Conservation (phyloP, 2,329 filamentous ascomycete genomes). For the Ceratocystiopsis minuta region DNA sequence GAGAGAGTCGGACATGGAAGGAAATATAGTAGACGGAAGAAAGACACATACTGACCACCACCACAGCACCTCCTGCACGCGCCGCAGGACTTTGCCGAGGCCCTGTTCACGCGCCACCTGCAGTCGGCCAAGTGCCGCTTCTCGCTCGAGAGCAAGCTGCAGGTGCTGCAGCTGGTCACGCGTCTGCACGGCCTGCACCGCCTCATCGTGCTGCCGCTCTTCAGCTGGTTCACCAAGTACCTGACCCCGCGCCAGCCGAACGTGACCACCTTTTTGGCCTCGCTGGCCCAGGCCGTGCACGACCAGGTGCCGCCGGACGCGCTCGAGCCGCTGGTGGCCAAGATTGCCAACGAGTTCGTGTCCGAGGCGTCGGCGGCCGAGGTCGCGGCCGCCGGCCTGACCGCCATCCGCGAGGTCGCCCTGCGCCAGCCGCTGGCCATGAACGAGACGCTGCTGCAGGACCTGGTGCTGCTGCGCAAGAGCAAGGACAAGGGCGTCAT, state of each 20-base stretch:
- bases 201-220: slow-evolving; percentile 73
- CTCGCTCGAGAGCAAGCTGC: slow-evolving; percentile 70
- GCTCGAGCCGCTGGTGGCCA: slow-evolving; percentile 75
- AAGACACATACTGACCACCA: too few relatives aligned
- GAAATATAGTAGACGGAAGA: background rate
- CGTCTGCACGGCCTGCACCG: slow-evolving; percentile 85
- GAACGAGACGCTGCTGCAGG: slow-evolving; percentile 86
- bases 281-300: slow-evolving; percentile 79
- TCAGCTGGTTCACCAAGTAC: slow-evolving; percentile 92
- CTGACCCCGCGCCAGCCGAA: slow-evolving; percentile 69
- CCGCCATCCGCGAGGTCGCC: slow-evolving; percentile 89
- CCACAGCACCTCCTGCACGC: slow-evolving; percentile 65
- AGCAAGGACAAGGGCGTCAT: slow-evolving; percentile 98
- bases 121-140: slow-evolving; percentile 74
- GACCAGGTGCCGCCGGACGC: slow-evolving; percentile 82
- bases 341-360: slow-evolving; percentile 97
- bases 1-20: too few relatives aligned
- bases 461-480: slow-evolving; percentile 88
- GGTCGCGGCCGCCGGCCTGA: slow-evolving; percentile 74
- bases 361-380: slow-evolving; percentile 84
- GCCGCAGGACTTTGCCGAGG: slow-evolving; percentile 83
- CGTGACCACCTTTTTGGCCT: slow-evolving; percentile 86
- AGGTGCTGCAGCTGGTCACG: slow-evolving; percentile 61
- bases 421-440: slow-evolving; percentile 87
- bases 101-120: slow-evolving; percentile 76